These are phyloP conservation scores for Vicia sativa DNA, from an alignment of 306 rosid species.

Conservation along the genomic window DNA sequence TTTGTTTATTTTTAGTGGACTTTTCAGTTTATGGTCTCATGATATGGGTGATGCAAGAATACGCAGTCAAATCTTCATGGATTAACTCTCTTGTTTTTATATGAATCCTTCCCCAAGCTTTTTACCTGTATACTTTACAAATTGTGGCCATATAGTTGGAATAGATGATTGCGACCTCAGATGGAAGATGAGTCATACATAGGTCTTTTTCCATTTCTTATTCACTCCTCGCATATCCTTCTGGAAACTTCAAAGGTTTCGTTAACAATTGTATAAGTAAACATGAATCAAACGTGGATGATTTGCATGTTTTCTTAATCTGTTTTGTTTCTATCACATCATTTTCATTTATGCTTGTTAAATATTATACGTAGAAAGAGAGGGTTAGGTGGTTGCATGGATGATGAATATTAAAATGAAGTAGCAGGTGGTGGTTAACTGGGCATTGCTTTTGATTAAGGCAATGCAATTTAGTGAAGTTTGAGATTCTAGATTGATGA, in stretches of 20 bases:
- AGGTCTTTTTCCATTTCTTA: not conserved
- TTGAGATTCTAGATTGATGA: not conserved
- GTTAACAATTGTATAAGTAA: too few relatives aligned
- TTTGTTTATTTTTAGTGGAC: too few relatives aligned
- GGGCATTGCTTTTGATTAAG: too few relatives aligned
- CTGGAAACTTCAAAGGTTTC: not conserved
- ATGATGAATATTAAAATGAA: not conserved
- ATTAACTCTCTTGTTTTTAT: not conserved
- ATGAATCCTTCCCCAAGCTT: not conserved
- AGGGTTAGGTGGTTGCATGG: not conserved
- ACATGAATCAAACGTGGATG: not conserved
- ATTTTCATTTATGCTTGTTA: slow-evolving; percentile 40
- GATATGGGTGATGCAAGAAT: not conserved
- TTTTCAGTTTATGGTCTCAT: too few relatives aligned
- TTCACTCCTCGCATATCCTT: not conserved
- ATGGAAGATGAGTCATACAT: not conserved
- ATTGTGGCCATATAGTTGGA: not conserved
- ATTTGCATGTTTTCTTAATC: not conserved
- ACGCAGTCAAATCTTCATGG: not conserved
- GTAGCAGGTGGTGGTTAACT: not conserved
- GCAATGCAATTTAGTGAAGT: not conserved
- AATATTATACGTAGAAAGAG: slow-evolving; percentile 59
- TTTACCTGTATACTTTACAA: not conserved
- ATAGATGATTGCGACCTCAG: not conserved
- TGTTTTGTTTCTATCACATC: not conserved